Evolutionary conservation across 169 alveolate genomes (phyloP), one percentile per base, ranked within the genome.

Genomic region (Theileria parva): DNA sequence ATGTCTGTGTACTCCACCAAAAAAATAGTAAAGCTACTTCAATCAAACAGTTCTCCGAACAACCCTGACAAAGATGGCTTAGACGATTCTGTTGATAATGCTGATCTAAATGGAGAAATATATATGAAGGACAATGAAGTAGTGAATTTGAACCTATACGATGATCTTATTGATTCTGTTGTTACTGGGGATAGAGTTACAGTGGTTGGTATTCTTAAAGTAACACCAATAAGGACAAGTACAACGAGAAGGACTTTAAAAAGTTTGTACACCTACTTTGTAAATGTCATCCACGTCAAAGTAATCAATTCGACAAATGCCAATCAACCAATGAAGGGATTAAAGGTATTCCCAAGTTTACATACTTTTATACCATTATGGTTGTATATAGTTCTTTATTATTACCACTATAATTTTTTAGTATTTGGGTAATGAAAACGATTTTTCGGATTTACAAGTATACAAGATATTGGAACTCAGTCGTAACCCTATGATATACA

Each of bases 101-200:
- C 17, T 51, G 74, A 0, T 66, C 74, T 51, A 28, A 66, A 51
- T 55, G 77, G 77, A 59, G 79, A 53, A 21, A n/a, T 72, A 25
- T 15, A 28, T 86, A 53, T 63, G 71, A 63, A 63, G 21, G 71
- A 63, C 50, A 63, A 63, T 39, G 71, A 63, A 13, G 39, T 63
- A 12, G 48, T 63, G 2, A 63, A 21, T 21, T 21, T 96, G 59
- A 94, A 96, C 80, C 98, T 98, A 37, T 98, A 97, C 87, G 99
- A 97, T 86, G 98, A 95, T 80, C 89, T 92, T 83, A 98, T 98
- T 72, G 99, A 98, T 86, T 84, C 86, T 32, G 97, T 97, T 1
- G 95, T 92, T 71, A 99, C 99, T 19, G 99, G 99, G 28, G 99
- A 98, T 91, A 93, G 97, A 74, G 98, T 97, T n/a, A 98, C 95